Base-by-base conservation (phyloP, 768 basidiomycete species). In the Amanita fuliginea region DNA sequence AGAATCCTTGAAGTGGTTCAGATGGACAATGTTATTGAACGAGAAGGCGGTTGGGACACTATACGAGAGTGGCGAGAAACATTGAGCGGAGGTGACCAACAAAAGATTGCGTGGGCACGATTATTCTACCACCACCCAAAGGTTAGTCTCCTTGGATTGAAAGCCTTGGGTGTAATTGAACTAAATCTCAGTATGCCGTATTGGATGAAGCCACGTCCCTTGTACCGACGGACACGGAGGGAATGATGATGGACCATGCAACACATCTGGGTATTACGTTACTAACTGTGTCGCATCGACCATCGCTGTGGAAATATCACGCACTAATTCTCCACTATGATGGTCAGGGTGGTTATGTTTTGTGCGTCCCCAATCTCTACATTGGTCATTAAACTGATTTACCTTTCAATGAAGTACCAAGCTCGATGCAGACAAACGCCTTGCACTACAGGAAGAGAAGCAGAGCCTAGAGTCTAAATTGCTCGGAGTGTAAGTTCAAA, bases 121-220 rank as follows among this genome's bases (percentile, higher is more conserved):
- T 64, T 99, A 56, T 99, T 97, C 62, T 99, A 99, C 63, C 95
- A 98, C 61, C 71, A 76, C 51, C 95, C 95, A 8, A 94, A 91
- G 76, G 91, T 82, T 54, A 55, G 72, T 22, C 35, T 11, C 19
- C 35, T 2, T 42, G n/a, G 16, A 13, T 13, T 19, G 32, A 40
- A 26, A 24, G 21, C 34, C 26, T 34, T 34, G 46, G 50, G 33
- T 54, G 53, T 32, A 32, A 32, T 48, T 37, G 51, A 28, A 24
- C 24, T 35, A n/a, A 22, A 21, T 46, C 51, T 24, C 57, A 94
- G 91, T 97, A 95, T 57, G 95, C 94, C 9, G 92, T 98, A 51
- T 72, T 98, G 42, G 95, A 99, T 58, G 95, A 99, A 62, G 94
- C 94, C 47, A 97, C 95, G 3, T 91, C 88, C 14, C 81, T 94